Evolutionary conservation across 345 rosid genomes (phyloP).

Genomic region (Gossypium mustelinum): DNA sequence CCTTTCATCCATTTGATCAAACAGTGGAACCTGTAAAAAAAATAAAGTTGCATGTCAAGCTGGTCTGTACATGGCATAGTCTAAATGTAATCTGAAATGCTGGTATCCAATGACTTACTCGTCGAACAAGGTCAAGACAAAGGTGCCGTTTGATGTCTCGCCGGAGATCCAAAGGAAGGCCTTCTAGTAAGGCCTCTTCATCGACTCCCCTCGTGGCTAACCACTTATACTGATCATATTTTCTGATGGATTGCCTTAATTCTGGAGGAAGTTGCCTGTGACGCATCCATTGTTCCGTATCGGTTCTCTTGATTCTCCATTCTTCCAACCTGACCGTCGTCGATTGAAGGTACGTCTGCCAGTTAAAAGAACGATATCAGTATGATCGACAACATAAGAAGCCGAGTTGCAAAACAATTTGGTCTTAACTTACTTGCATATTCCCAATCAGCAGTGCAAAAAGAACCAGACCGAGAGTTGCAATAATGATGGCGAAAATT

Average conservation of each 20-base stretch:
- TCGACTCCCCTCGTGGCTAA: conserved; percentile 83
- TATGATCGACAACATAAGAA: not conserved
- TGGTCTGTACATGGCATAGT: not conserved
- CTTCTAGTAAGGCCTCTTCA: conserved; percentile 69
- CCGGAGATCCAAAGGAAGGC: conserved; percentile 75
- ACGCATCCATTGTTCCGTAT: conserved; percentile 92
- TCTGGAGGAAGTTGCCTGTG: conserved; percentile 82
- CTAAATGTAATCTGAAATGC: not conserved
- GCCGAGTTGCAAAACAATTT: not conserved
- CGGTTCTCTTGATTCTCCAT: conserved; percentile 90
- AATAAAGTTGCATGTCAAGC: conserved; percentile 1
- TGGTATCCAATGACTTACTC: conserved; percentile 43
- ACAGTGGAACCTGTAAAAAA: conserved; percentile 69
- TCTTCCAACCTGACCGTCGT: conserved; percentile 79
- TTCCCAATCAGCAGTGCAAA: conserved; percentile 93
- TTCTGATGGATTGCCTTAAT: conserved; percentile 60
- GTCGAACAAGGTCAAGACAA: conserved; percentile 82
- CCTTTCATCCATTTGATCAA: conserved; percentile 91
- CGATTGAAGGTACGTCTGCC: conserved; percentile 78
- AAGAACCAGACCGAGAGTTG: conserved; percentile 79
- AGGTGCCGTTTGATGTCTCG: conserved; percentile 90
- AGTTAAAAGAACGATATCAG: conserved; percentile 3
- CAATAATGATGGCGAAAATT: conserved; percentile 63
- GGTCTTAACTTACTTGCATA: conserved; percentile 53
- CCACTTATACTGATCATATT: conserved; percentile 86